Conservation (phyloP, 1,284 basidiomycete species). For the Dichomitus squalens region DNA sequence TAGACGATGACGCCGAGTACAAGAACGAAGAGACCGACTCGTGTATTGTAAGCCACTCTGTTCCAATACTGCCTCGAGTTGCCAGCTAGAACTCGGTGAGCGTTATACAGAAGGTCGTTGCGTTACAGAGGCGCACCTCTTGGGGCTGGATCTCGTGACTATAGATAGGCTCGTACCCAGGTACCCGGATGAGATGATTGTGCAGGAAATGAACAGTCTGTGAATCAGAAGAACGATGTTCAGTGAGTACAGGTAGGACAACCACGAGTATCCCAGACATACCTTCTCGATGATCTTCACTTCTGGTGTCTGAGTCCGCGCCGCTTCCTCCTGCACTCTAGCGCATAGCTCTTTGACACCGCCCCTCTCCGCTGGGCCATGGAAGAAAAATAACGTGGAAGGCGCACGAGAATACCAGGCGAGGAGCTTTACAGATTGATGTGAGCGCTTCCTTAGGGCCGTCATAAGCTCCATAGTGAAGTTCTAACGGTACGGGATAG, state of each 20-base stretch:
- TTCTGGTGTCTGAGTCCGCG: neutral
- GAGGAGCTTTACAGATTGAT: constrained; percentile 2
- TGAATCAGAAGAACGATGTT: neutral
- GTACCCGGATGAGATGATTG: constrained; percentile 9
- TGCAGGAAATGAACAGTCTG: constrained; percentile 10
- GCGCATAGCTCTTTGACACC: constrained; percentile 5
- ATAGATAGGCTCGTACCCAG: constrained; percentile 20
- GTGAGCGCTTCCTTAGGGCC: neutral
- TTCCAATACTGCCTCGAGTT: neutral
- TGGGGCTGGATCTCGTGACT: constrained; percentile 21
- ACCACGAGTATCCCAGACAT: neutral
- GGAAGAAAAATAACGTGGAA: constrained; percentile 11
- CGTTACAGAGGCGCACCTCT: no score
- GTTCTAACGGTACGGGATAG: constrained; percentile 2
- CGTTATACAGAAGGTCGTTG: no score
- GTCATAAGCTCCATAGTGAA: constrained; percentile 1
- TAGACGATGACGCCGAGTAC: neutral
- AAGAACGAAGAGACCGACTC: constrained; percentile 6
- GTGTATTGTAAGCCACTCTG: constrained; percentile 16
- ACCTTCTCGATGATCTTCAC: constrained; percentile 10
- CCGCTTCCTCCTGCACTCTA: constrained; percentile 3
- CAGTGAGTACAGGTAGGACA: neutral
- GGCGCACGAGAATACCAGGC: constrained; percentile 9
- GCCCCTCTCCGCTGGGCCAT: constrained; percentile 11
- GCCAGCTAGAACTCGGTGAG: no score